Conservation (phyloP, 768 basidiomycete genomes). For the Tephrocybe sp. region DNA sequence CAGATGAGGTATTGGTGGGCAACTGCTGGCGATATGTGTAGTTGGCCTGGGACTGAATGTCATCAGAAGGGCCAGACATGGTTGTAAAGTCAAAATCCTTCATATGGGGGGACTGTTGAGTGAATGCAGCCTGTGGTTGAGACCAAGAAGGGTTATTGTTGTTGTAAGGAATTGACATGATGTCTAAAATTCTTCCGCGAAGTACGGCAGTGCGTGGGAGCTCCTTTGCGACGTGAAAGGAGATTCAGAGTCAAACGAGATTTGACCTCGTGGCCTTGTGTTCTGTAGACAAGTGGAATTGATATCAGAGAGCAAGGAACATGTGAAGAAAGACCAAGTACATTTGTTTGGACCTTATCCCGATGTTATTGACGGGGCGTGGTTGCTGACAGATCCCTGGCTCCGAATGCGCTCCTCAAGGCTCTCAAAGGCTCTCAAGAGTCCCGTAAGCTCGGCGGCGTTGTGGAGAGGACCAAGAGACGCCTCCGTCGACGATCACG, state of each 20-base stretch:
- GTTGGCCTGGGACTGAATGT: constrained; percentile 8
- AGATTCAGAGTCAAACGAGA: not conserved
- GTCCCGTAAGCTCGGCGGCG: not conserved
- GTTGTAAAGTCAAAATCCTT: constrained; percentile 15
- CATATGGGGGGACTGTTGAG: constrained; percentile 13
- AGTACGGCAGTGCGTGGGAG: constrained; percentile 11
- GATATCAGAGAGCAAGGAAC: not conserved
- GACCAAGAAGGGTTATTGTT: constrained; percentile 17
- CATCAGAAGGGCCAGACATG: constrained; percentile 7
- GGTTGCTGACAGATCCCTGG: not conserved
- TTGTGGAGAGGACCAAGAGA: not conserved
- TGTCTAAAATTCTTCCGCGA: constrained; percentile 12
- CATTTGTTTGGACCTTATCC: constrained; percentile 1
- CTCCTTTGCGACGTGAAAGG: constrained; percentile 5
- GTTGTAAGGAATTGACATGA: constrained; percentile 11
- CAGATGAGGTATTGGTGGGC: constrained; percentile 5
- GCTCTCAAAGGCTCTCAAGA: too few species aligned
- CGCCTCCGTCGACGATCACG: constrained; percentile 4
- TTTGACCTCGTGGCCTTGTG: not conserved
- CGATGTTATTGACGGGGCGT: not conserved
- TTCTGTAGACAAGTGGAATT: not conserved
- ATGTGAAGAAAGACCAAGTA: not conserved
- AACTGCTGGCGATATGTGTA: constrained; percentile 14
- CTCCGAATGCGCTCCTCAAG: too few species aligned
- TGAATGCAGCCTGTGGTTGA: constrained; percentile 14